These are phyloP conservation scores for Ogataea glucozyma DNA, from an alignment of 805 yeast genomes.

Conservation along the genomic window DNA sequence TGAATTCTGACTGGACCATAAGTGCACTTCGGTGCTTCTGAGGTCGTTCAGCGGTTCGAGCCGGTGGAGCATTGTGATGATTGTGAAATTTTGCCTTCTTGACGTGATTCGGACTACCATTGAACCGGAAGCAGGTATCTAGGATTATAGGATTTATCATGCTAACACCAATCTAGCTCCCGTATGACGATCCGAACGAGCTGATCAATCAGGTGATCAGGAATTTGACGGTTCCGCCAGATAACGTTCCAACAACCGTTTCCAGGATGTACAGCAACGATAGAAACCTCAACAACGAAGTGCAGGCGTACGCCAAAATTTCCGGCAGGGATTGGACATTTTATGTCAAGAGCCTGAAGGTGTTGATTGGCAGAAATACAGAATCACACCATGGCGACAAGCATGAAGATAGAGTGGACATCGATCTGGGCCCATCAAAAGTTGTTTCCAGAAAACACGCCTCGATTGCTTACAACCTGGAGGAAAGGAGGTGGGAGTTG, in stretches of 20 bases:
- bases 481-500: slow-evolving; percentile 82
- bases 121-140: no score
- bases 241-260: slow-evolving; percentile 63
- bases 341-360: slow-evolving; percentile 75
- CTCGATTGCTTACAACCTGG: slow-evolving; percentile 71
- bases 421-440: slow-evolving; percentile 95
- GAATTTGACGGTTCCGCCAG: slow-evolving; percentile 67
- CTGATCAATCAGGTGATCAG: slow-evolving; percentile 74
- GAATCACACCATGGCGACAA: slow-evolving; percentile 27
- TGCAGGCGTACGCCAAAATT: slow-evolving; percentile 97
- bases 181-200: slow-evolving; percentile 60
- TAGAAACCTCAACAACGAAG: slow-evolving; percentile 66
- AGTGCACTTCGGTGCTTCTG: no score
- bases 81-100: background rate
- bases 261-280: slow-evolving; percentile 73
- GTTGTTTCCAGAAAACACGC: slow-evolving; percentile 96
- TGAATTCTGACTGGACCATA: no score
- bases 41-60: no score
- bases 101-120: no score
- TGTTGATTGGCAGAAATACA: slow-evolving; percentile 87
- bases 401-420: slow-evolving; percentile 51
- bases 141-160: no score
- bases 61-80: no score
- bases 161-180: slow-evolving; percentile 17
- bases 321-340: slow-evolving; percentile 94